phyloP scores from a whole-genome alignment of 805 yeast species.

The Debaryomyces castellii region DNA sequence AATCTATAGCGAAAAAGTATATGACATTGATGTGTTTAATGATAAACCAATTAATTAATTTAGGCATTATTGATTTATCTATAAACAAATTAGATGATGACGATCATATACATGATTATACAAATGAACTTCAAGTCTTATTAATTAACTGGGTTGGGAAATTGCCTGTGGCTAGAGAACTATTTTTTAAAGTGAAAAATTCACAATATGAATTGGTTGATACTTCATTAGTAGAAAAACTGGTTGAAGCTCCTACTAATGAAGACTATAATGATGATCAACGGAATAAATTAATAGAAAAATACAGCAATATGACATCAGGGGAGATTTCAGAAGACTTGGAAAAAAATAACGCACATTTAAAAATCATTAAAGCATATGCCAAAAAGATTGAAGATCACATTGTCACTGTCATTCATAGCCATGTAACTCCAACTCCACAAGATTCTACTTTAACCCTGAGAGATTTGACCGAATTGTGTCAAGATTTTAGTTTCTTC shows the following conservation, averaged over 20 bases:
- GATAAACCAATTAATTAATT: conserved; percentile 51
- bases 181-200: conserved; percentile 44
- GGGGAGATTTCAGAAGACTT: conserved; percentile 19
- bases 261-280: conserved; percentile 4
- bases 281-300: conserved; percentile 11
- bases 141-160: conserved; percentile 65
- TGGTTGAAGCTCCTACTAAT: neutral
- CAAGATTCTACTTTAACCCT: neutral
- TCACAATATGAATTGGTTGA: conserved; percentile 8
- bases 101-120: conserved; percentile 48
- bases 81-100: conserved; percentile 17
- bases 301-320: conserved; percentile 10
- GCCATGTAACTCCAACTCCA: conserved; percentile 1
- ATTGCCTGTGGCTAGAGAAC: conserved; percentile 59
- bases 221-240: neutral
- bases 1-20: conserved; percentile 37
- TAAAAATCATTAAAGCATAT: conserved; percentile 13
- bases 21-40: conserved; percentile 61
- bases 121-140: conserved; percentile 58
- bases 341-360: conserved; percentile 10
- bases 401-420: conserved; percentile 8
- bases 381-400: conserved; percentile 13
- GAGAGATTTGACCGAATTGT: conserved; percentile 3
- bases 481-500: conserved; percentile 23
- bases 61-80: conserved; percentile 44